Percentiles rank a stretch among this genome's conserved stretches.
These are phyloP conservation scores for Microcos paniculata DNA, from an alignment of 345 rosid genomes.

Conservation along the genomic window DNA sequence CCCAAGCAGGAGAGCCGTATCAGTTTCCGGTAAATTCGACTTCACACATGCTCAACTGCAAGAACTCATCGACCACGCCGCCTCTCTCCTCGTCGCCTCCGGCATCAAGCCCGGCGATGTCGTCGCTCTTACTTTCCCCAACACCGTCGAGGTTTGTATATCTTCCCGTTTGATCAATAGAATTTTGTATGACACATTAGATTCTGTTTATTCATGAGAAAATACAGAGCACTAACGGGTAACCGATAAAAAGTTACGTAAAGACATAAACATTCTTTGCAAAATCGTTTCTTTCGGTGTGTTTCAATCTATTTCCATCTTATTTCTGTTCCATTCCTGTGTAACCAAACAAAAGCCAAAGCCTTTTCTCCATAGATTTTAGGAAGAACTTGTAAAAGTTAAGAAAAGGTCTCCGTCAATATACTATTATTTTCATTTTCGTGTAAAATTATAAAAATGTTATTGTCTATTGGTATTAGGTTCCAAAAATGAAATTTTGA, in stretches of 20 bases:
- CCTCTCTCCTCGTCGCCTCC: slow-evolving; percentile 47
- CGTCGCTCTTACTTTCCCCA: slow-evolving; percentile 68
- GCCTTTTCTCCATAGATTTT: background rate
- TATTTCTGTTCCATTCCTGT: background rate
- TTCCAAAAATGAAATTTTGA: background rate
- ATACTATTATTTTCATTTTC: background rate
- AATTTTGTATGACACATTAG: background rate
- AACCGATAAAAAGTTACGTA: background rate
- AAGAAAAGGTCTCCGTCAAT: background rate
- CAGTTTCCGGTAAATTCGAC: slow-evolving; percentile 44
- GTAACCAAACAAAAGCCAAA: background rate
- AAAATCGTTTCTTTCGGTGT: background rate
- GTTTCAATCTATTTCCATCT: background rate
- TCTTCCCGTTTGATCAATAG: background rate
- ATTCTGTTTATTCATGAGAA: background rate
- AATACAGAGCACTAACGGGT: background rate
- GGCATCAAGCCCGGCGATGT: slow-evolving; percentile 57
- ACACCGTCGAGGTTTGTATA: slow-evolving; percentile 59
- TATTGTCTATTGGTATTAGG: background rate
- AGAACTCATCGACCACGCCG: slow-evolving; percentile 50
- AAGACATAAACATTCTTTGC: too few relatives aligned
- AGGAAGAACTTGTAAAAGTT: background rate
- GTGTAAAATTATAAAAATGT: background rate
- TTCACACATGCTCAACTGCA: slow-evolving; percentile 41
- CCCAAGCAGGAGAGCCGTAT: slow-evolving; percentile 42